These are phyloP conservation scores for Pythium utonaiense DNA, from an alignment of 352 stramenopile genomes.

Conservation along the genomic window DNA sequence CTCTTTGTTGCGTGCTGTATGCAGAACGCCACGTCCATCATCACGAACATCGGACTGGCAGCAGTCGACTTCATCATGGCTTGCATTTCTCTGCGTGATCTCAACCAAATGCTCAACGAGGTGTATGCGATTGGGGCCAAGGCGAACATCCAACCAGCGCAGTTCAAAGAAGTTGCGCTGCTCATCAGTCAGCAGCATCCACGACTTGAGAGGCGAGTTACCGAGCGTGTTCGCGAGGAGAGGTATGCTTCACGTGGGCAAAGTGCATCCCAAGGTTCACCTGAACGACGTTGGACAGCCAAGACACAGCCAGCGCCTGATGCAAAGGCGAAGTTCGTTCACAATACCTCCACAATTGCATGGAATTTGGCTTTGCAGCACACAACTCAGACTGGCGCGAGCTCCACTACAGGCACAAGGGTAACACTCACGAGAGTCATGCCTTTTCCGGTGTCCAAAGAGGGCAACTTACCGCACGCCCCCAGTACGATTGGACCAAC, in stretches of 20 bases:
- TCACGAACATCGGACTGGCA: constrained; percentile 21
- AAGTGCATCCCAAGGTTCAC: too few relatives aligned
- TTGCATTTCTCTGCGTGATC: constrained; percentile 20
- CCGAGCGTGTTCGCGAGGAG: not conserved
- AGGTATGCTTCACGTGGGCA: not conserved
- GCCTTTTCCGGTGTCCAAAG: too few relatives aligned
- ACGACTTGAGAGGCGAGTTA: not conserved
- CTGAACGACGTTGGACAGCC: too few relatives aligned
- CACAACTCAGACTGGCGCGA: too few relatives aligned
- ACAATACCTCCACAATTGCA: too few relatives aligned
- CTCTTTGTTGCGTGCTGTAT: constrained; percentile 34
- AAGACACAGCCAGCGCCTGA: too few relatives aligned
- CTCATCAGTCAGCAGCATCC: not conserved
- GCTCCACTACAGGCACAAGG: too few relatives aligned
- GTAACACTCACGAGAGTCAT: too few relatives aligned
- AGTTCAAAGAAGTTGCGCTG: not conserved
- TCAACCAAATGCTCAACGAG: constrained; percentile 3
- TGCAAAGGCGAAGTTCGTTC: too few relatives aligned
- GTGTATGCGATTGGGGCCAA: not conserved
- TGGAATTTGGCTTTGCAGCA: too few relatives aligned
- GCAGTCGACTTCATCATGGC: constrained; percentile 24
- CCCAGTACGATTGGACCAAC: too few relatives aligned
- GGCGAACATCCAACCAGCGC: not conserved
- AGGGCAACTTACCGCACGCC: too few relatives aligned
- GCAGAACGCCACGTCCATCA: constrained; percentile 24